These are phyloP conservation scores for Candida tammaniensis DNA, from an alignment of 805 yeast genomes.

Conservation along the genomic window DNA sequence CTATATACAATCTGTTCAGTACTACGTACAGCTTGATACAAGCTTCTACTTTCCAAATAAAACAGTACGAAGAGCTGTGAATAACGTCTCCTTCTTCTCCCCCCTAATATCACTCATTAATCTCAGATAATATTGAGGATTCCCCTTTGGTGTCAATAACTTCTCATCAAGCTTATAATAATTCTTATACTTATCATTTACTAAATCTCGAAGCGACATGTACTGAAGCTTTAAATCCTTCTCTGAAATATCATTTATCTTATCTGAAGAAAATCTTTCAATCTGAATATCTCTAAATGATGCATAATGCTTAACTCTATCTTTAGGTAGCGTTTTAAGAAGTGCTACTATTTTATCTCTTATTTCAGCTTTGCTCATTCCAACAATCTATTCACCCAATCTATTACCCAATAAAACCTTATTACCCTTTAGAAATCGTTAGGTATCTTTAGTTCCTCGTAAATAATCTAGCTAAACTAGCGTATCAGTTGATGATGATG, in stretches of 20 bases:
- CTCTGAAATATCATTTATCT: slow-evolving; percentile 41
- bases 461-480: background rate
- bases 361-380: slow-evolving; percentile 43
- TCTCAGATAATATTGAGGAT: slow-evolving; percentile 73
- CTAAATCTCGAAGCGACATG: slow-evolving; percentile 53
- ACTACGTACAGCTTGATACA: too few species aligned
- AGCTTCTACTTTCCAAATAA: slow-evolving; percentile 59
- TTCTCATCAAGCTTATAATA: slow-evolving; percentile 66
- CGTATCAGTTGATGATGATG: background rate
- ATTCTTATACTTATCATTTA: slow-evolving; percentile 58
- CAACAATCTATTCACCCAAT: background rate
- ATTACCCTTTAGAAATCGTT: background rate
- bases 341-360: slow-evolving; percentile 57
- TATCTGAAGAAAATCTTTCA: slow-evolving; percentile 34
- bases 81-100: slow-evolving; percentile 61
- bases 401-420: too few species aligned
- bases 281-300: slow-evolving; percentile 69
- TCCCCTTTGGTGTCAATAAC: slow-evolving; percentile 76
- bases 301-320: slow-evolving; percentile 63
- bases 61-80: slow-evolving; percentile 70
- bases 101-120: slow-evolving; percentile 69
- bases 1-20: too few species aligned
- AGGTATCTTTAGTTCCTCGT: too few species aligned
- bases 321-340: slow-evolving; percentile 64
- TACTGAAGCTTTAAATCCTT: slow-evolving; percentile 56